A percentile compares a stretch with the other conserved stretches of the same genome.
These are phyloP conservation scores for Moricandia arvensis DNA, from an alignment of 345 rosid genomes.

Conservation along the genomic window DNA sequence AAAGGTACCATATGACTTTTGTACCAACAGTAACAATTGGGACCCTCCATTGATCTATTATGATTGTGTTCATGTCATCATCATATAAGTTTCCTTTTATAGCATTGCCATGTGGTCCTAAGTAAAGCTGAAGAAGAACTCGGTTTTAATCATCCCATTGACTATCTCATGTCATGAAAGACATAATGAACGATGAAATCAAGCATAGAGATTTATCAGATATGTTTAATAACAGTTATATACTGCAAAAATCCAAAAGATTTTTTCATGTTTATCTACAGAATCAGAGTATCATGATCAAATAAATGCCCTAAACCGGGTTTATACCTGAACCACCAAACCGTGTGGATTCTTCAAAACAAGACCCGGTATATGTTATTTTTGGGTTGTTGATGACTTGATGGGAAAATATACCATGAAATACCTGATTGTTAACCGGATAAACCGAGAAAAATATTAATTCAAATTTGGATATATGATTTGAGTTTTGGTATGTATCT, in stretches of 20 bases:
- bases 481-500: too few species aligned
- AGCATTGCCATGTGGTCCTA: too few species aligned
- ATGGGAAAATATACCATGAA: too few species aligned
- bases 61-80: slow-evolving; percentile 22
- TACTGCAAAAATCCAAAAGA: background rate
- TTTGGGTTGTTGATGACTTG: background rate
- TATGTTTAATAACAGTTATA: background rate
- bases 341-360: background rate
- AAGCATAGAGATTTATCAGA: slow-evolving; percentile 7
- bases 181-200: background rate
- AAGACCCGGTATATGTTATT: background rate
- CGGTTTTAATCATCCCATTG: slow-evolving; percentile 39
- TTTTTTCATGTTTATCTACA: background rate
- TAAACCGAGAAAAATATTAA: too few species aligned
- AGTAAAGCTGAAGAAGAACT: slow-evolving; percentile 49
- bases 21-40: slow-evolving; percentile 4
- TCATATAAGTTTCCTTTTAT: background rate
- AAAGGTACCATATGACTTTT: slow-evolving; percentile 19
- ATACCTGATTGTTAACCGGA: too few species aligned
- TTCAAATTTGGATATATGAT: too few species aligned
- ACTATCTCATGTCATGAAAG: background rate
- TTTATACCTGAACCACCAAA: background rate
- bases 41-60: slow-evolving; percentile 8
- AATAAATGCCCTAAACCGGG: background rate
- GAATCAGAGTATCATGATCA: background rate